Percentiles rank a stretch among this genome's conserved stretches.
Evolutionary conservation across 2,329 filamentous ascomycete species (phyloP).

Genomic region (Cladosporium colombiae): DNA sequence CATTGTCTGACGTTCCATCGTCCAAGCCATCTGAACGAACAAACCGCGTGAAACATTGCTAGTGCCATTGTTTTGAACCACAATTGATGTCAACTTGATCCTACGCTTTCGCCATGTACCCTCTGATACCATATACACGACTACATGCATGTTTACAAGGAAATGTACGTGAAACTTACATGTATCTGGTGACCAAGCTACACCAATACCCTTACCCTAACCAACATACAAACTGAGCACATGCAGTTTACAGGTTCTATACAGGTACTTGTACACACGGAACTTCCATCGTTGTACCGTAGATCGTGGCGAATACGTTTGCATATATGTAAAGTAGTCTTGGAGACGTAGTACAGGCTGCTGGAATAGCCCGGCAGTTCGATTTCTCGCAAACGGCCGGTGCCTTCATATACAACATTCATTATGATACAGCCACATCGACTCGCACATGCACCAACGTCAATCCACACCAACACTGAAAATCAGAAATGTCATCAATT

Average conservation of each 20-base stretch:
- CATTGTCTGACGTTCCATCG: background rate
- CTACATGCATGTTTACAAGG: background rate
- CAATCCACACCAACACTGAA: background rate
- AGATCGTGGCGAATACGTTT: background rate
- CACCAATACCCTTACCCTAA: background rate
- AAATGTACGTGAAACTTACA: too few species aligned
- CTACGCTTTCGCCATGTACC: background rate
- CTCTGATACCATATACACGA: too few species aligned
- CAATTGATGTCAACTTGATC: background rate
- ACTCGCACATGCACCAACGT: background rate
- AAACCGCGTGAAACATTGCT: background rate
- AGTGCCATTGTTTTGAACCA: background rate
- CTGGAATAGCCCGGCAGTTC: background rate
- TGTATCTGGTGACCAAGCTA: background rate
- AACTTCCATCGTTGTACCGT: too few species aligned
- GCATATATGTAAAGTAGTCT: background rate
- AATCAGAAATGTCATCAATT: slow-evolving; percentile 13
- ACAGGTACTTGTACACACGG: too few species aligned
- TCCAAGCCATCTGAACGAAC: background rate
- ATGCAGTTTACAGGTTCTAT: background rate
- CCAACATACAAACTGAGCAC: background rate
- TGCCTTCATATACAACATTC: background rate
- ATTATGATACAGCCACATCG: background rate
- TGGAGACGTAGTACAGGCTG: background rate
- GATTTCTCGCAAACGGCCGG: background rate